Evolutionary conservation across 768 basidiomycete genomes (phyloP).

Genomic region (Hydnomerulius pinastri): DNA sequence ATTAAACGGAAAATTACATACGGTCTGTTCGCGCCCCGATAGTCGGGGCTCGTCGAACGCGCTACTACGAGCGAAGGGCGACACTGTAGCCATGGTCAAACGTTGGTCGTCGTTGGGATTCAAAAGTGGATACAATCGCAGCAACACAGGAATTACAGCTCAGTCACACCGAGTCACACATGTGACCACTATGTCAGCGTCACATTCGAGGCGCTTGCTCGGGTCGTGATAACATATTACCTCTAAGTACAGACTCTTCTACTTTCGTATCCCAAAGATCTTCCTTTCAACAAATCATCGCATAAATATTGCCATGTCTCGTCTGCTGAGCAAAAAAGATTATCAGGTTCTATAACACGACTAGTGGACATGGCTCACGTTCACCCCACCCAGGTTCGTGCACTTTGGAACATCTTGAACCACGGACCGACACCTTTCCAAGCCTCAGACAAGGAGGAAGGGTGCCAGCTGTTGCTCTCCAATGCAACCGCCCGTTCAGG

Average conservation of each 20-base stretch:
- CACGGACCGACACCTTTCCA: conserved; percentile 89
- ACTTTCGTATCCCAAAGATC: too few species aligned
- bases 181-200: conserved; percentile 32
- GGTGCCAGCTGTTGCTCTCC: conserved; percentile 94
- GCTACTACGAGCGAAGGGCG: conserved; percentile 64
- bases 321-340: background rate
- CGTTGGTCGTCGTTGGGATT: conserved; percentile 29
- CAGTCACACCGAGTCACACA: conserved; percentile 25
- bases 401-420: conserved; percentile 95
- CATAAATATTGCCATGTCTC: too few species aligned
- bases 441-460: conserved; percentile 48
- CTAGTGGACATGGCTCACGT: conserved; percentile 16
- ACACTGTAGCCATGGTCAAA: conserved; percentile 38
- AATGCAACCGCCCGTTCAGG: conserved; percentile 83
- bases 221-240: too few species aligned
- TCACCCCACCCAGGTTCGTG: conserved; percentile 60
- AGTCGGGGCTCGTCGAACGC: conserved; percentile 56
- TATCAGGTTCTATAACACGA: conserved; percentile 22
- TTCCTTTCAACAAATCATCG: too few species aligned
- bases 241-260: too few species aligned
- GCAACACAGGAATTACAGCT: conserved; percentile 20
- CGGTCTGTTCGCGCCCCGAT: conserved; percentile 57
- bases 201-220: too few species aligned
- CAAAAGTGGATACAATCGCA: conserved; percentile 18
- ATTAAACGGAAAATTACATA: conserved; percentile 28